Conservation (phyloP, 257 asterid species). For the Scutellaria galericulata region DNA sequence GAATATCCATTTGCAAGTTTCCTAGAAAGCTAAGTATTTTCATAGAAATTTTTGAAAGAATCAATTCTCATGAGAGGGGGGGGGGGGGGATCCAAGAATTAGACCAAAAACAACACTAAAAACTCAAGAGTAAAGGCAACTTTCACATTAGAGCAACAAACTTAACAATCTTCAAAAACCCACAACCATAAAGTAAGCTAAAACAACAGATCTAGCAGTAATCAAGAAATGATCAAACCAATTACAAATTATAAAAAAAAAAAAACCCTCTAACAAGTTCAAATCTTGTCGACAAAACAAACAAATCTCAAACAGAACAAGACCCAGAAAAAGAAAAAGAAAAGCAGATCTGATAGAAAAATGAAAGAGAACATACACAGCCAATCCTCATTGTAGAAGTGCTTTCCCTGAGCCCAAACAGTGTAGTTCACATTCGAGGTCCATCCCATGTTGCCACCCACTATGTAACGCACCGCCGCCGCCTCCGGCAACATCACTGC, state of each 20-base stretch:
- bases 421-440: conserved; percentile 55
- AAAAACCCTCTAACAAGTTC: not conserved
- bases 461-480: conserved; percentile 57
- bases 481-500: conserved; percentile 56
- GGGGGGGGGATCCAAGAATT: not conserved
- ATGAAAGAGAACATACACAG: conserved; percentile 54
- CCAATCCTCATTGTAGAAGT: conserved; percentile 75
- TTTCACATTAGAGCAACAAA: not conserved
- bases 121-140: not conserved
- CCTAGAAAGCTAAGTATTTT: not conserved
- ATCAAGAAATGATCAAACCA: not conserved
- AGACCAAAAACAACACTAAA: conserved; percentile 2
- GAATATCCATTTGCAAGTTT: not conserved
- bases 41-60: not conserved
- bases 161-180: conserved; percentile 9
- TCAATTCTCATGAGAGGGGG: not conserved
- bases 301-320: too few relatives aligned
- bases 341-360: conserved; percentile 43
- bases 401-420: conserved; percentile 57
- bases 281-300: not conserved
- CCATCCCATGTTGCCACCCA: conserved; percentile 64
- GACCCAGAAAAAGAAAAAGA: not conserved
- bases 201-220: conserved; percentile 35
- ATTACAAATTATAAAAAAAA: not conserved
- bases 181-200: not conserved